Conservation (phyloP, 331 rosid species). For the Malus hybrid region DNA sequence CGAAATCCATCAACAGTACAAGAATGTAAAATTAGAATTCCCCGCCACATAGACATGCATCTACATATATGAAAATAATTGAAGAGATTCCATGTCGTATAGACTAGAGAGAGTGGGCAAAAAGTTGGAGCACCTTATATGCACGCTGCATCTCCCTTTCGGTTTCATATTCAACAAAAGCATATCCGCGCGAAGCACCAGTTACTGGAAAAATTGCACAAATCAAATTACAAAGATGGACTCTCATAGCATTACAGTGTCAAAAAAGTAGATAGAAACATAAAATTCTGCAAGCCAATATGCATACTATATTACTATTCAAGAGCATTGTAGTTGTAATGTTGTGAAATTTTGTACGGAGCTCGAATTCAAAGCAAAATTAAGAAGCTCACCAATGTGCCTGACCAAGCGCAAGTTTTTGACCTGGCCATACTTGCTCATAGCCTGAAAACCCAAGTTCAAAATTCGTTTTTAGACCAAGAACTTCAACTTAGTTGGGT, state of each 20-base stretch:
- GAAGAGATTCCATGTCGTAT: background rate
- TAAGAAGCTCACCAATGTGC: slow-evolving; percentile 64
- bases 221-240: background rate
- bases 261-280: background rate
- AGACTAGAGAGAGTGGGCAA: background rate
- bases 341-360: background rate
- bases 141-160: slow-evolving; percentile 81
- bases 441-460: slow-evolving; percentile 51
- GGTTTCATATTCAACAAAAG: slow-evolving; percentile 80
- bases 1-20: background rate
- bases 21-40: background rate
- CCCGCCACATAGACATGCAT: background rate
- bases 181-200: slow-evolving; percentile 91
- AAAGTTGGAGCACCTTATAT: slow-evolving; percentile 43
- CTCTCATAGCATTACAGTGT: background rate
- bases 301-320: background rate
- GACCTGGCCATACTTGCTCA: slow-evolving; percentile 77
- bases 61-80: background rate
- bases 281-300: background rate
- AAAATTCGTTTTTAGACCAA: background rate
- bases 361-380: background rate
- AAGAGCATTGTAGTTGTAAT: background rate
- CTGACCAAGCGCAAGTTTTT: slow-evolving; percentile 77
- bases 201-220: slow-evolving; percentile 47
- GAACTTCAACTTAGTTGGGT: background rate